Percentiles rank a stretch among this genome's conserved stretches.
Conservation (phyloP, 768 basidiomycete genomes). For the Lenzites betulinus region DNA sequence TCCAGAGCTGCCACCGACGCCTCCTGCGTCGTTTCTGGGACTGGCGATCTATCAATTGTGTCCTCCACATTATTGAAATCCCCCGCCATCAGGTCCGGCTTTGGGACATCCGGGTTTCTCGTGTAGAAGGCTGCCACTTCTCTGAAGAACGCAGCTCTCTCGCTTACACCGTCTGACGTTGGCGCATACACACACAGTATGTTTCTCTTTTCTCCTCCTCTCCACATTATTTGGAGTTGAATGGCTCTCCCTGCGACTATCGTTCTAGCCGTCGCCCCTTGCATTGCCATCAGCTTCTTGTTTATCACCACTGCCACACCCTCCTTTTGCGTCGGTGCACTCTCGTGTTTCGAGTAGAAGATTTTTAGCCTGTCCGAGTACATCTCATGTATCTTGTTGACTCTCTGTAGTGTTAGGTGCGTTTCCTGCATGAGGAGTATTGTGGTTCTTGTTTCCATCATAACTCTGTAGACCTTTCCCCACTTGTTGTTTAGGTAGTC, state of each 20-base stretch:
- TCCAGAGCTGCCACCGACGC: not conserved
- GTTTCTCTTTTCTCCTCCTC: not conserved
- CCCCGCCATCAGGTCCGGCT: not conserved
- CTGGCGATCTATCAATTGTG: not conserved
- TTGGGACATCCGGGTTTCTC: not conserved
- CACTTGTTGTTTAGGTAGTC: too few species aligned
- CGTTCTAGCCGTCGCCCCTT: not conserved
- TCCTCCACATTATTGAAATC: conserved; percentile 9
- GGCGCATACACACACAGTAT: not conserved
- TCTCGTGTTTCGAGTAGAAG: not conserved
- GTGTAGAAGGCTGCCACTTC: not conserved
- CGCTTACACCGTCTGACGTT: not conserved
- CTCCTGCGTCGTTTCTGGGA: not conserved
- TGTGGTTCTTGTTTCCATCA: too few species aligned
- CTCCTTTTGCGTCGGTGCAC: conserved; percentile 1
- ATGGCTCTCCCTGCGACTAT: not conserved
- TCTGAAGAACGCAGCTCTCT: not conserved
- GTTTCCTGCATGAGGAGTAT: too few species aligned
- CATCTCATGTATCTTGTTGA: too few species aligned
- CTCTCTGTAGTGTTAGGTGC: too few species aligned
- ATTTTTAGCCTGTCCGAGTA: not conserved
- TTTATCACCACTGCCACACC: not conserved
- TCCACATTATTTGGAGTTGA: not conserved
- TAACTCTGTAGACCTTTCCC: too few species aligned
- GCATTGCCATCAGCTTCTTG: not conserved